A percentile compares a stretch with the other conserved stretches of the same genome.
Evolutionary conservation across 768 basidiomycete species (phyloP).

Genomic region (Hypsizygus marmoreus): DNA sequence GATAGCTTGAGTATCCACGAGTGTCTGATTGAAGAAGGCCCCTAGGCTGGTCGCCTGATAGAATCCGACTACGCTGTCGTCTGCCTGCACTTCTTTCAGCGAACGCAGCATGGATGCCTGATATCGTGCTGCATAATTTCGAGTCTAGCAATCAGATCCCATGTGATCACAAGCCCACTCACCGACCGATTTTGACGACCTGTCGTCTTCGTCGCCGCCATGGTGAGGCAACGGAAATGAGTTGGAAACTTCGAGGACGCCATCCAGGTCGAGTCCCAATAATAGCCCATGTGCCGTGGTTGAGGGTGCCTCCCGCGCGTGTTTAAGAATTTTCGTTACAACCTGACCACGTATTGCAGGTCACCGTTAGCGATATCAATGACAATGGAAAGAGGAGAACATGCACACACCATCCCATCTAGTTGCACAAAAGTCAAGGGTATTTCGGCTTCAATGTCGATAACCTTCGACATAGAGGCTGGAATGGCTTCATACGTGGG

Average conservation of each 20-base stretch:
- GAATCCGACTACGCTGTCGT: conserved; percentile 91
- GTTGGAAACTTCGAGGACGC: conserved; percentile 87
- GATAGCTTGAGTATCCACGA: conserved; percentile 82
- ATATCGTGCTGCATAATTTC: conserved; percentile 61
- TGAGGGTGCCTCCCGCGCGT: conserved; percentile 76
- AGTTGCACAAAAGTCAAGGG: conserved; percentile 78
- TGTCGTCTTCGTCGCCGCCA: conserved; percentile 77
- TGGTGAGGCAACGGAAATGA: conserved; percentile 83
- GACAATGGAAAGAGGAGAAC: not conserved
- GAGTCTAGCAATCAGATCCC: conserved; percentile 3
- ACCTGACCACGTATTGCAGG: conserved; percentile 51
- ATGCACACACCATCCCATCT: conserved; percentile 74
- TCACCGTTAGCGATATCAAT: not conserved
- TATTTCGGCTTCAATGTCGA: conserved; percentile 93
- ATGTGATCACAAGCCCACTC: conserved; percentile 26
- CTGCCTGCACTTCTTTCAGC: conserved; percentile 87
- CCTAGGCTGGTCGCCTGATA: conserved; percentile 89
- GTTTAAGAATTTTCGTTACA: conserved; percentile 92
- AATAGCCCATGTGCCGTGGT: conserved; percentile 82
- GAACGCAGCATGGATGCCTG: conserved; percentile 84
- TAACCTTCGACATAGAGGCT: conserved; percentile 87
- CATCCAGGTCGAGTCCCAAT: conserved; percentile 91
- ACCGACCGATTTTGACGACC: conserved; percentile 77
- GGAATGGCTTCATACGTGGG: conserved; percentile 87
- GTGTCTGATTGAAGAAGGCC: conserved; percentile 79